phyloP scores from a whole-genome alignment of 495 filamentous ascomycete genomes.

The Lasiosphaeria hispida region DNA sequence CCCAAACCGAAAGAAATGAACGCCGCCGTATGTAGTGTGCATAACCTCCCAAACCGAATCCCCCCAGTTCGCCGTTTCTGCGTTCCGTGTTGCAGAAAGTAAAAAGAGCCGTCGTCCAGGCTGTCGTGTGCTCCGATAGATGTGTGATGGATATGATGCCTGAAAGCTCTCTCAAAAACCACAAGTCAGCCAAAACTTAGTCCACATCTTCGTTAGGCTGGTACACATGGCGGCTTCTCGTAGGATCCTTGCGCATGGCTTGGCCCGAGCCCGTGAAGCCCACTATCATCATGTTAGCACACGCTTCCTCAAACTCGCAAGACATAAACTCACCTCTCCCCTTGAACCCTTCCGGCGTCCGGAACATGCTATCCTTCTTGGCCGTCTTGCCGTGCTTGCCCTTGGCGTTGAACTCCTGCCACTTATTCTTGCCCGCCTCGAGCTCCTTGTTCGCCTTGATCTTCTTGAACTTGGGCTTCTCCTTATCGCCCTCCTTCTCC shows the following conservation, averaged over 20 bases:
- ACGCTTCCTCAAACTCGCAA: background rate
- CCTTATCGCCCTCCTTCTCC: slow-evolving; percentile 40
- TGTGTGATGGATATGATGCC: slow-evolving; percentile 4
- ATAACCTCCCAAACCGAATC: background rate
- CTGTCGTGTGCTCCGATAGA: background rate
- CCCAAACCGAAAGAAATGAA: slow-evolving; percentile 17
- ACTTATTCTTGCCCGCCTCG: slow-evolving; percentile 86
- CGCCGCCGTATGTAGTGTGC: background rate
- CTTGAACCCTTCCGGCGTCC: slow-evolving; percentile 80
- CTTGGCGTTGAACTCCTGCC: slow-evolving; percentile 86
- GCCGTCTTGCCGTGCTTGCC: slow-evolving; percentile 68
- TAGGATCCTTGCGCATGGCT: slow-evolving; percentile 87
- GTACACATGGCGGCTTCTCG: slow-evolving; percentile 81
- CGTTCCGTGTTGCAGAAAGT: background rate
- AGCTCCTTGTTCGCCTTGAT: slow-evolving; percentile 88
- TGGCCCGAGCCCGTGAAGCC: slow-evolving; percentile 95
- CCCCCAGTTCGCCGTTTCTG: background rate
- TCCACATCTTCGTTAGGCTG: slow-evolving; percentile 76
- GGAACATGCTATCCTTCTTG: slow-evolving; percentile 97
- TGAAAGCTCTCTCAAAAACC: slow-evolving; percentile 21
- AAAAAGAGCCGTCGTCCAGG: background rate
- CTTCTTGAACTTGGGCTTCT: slow-evolving; percentile 58
- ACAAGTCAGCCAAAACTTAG: slow-evolving; percentile 31
- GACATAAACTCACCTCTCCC: slow-evolving; percentile 65
- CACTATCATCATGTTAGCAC: slow-evolving; percentile 57